These are phyloP conservation scores for Xylariaceae sp. DNA, from an alignment of 2,329 filamentous ascomycete genomes.

Conservation along the genomic window DNA sequence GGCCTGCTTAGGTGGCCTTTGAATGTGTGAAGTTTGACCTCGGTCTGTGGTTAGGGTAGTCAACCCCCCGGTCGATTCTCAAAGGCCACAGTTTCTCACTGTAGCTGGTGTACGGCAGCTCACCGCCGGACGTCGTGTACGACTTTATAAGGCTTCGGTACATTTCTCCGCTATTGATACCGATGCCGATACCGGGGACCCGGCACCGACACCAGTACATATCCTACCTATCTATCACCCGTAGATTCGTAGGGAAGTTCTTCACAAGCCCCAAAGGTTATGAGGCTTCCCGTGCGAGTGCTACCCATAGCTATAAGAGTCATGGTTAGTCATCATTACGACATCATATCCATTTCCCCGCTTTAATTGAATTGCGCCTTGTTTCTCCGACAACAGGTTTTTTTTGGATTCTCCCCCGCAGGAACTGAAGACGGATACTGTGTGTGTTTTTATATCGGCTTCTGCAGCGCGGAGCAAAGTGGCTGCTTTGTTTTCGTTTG, in stretches of 20 bases:
- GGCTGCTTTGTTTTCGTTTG: not conserved
- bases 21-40: no score
- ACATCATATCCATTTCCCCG: not conserved
- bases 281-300: not conserved
- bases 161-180: not conserved
- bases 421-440: not conserved
- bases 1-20: no score
- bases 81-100: no score
- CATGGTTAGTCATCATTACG: not conserved
- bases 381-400: not conserved
- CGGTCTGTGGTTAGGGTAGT: no score
- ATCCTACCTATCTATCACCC: no score
- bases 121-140: not conserved
- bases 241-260: no score
- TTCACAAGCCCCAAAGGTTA: no score
- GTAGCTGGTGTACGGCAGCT: not conserved
- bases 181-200: no score
- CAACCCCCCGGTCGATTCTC: no score
- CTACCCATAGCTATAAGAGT: not conserved
- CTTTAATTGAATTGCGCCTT: not conserved
- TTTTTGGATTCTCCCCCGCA: not conserved
- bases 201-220: no score
- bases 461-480: not conserved
- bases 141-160: not conserved
- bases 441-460: not conserved